Evolutionary conservation across 768 basidiomycete species (phyloP), one percentile per base, ranked within the genome.

Genomic region (Psilocybe sp.): DNA sequence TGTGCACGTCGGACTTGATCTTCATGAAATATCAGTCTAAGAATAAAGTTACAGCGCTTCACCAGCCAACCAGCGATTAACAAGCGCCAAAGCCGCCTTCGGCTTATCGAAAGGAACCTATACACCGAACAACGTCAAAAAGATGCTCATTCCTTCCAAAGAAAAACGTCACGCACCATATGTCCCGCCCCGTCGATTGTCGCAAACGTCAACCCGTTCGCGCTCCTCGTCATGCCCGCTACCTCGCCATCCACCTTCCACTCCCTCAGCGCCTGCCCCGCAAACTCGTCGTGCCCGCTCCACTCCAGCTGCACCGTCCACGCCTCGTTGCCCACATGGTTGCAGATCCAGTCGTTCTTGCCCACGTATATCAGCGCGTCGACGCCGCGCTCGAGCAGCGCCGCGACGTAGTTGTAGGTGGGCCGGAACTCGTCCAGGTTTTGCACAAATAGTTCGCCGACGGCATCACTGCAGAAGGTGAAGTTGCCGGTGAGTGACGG

Each of bases 231-330:
- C 55, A 59, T 59, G 37, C 64, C 81, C 58, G 52, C 53, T 60
- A 64, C 56, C 71, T 65, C 50, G 63, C 80, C 71, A 40, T 77
- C 72, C 0, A 84, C 69, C 9, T 59, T 59, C 89, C 89, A 91
- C 31, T 79, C 78, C 41, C 73, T 66, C 63, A 82, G 63, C 13
- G 70, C 65, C 68, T 53, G 55, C 52, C 1, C 61, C 48, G 6
- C 60, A 81, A 56, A 72, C 70, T 55, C 75, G 52, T 58, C 58
- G 47, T 77, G 68, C 2, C 87, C 87, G 36, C 75, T 78, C 91
- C 91, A 91, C 52, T 86, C 80, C 54, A 92, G 71, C 33, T 66
- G 67, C 50, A 81, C 65, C 8, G 82, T 79, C 88, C 89, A 92
- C 32, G 75, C 69, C 57, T 84, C 79, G 61, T 90, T 90, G 3